phyloP scores from a whole-genome alignment of 192 early-diverging fungal species.

The Coemansia sp. region DNA sequence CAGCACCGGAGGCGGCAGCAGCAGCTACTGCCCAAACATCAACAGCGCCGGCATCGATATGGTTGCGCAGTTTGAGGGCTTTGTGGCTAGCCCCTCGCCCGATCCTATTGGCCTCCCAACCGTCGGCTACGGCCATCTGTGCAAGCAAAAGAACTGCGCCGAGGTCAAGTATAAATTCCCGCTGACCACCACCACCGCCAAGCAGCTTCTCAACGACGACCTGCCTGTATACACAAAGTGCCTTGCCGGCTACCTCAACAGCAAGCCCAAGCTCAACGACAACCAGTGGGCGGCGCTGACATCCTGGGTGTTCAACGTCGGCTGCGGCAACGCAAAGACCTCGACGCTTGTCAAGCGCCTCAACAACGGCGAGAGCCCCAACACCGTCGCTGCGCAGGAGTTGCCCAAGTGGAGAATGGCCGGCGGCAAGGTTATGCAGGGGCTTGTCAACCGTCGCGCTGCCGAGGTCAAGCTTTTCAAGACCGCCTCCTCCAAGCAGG shows the following conservation, averaged over 20 bases:
- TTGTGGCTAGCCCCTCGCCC: slow-evolving; percentile 37
- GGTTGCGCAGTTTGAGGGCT: slow-evolving; percentile 46
- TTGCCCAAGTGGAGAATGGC: slow-evolving; percentile 47
- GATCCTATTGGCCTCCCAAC: slow-evolving; percentile 54
- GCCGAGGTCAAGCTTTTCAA: slow-evolving; percentile 43
- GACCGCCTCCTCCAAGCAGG: slow-evolving; percentile 17
- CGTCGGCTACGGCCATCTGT: slow-evolving; percentile 48
- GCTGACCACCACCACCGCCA: slow-evolving; percentile 32
- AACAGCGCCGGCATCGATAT: slow-evolving; percentile 34
- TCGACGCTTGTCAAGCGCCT: slow-evolving; percentile 41
- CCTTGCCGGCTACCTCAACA: slow-evolving; percentile 23
- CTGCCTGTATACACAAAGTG: slow-evolving; percentile 28
- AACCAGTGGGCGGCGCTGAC: slow-evolving; percentile 49
- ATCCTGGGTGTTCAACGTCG: slow-evolving; percentile 49
- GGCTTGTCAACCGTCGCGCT: slow-evolving; percentile 32
- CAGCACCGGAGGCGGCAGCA: slow-evolving; percentile 10
- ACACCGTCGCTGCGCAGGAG: slow-evolving; percentile 40
- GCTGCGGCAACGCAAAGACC: slow-evolving; percentile 27
- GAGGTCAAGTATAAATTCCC: slow-evolving; percentile 36
- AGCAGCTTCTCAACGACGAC: slow-evolving; percentile 34
- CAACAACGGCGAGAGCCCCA: slow-evolving; percentile 32
- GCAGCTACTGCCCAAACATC: slow-evolving; percentile 20
- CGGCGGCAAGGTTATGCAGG: slow-evolving; percentile 28
- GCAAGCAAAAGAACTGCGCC: slow-evolving; percentile 26
- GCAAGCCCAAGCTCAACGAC: slow-evolving; percentile 25